phyloP scores from a whole-genome alignment of 2,329 filamentous ascomycete genomes.

The Pochonia chlamydosporia region DNA sequence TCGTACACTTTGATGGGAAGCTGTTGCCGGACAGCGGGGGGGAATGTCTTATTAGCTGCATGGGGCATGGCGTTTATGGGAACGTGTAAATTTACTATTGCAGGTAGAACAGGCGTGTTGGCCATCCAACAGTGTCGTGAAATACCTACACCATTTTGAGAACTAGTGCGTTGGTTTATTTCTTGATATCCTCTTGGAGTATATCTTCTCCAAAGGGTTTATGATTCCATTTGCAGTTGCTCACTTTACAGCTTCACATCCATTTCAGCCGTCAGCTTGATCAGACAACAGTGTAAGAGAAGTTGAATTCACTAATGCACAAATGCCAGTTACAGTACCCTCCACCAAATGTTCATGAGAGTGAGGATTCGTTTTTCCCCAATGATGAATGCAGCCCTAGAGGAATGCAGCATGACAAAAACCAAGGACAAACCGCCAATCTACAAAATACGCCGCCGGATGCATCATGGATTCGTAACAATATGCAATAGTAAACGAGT shows the following conservation, averaged over 20 bases:
- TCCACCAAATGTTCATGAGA: neutral
- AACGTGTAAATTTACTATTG: slow-evolving; percentile 27
- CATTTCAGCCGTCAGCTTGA: slow-evolving; percentile 2
- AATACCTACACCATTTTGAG: neutral
- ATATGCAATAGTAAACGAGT: neutral
- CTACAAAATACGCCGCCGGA: slow-evolving; percentile 10
- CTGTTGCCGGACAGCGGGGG: neutral
- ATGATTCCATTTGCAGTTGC: too few relatives aligned
- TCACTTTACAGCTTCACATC: neutral
- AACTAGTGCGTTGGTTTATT: neutral
- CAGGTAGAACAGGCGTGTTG: slow-evolving; percentile 6
- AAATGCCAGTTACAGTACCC: neutral
- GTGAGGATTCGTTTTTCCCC: neutral
- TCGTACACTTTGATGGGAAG: too few relatives aligned
- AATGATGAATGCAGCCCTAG: neutral
- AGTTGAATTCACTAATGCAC: neutral
- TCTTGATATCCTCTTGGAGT: neutral
- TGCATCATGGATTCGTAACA: slow-evolving; percentile 8
- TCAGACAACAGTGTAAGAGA: slow-evolving; percentile 14
- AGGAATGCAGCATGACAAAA: neutral
- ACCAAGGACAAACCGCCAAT: too few relatives aligned
- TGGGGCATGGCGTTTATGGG: slow-evolving; percentile 31
- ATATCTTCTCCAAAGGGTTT: too few relatives aligned
- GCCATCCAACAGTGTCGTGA: neutral
- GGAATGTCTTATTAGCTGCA: slow-evolving; percentile 19